Percentiles rank a stretch among this genome's conserved stretches.
Conservation (phyloP, 2,329 filamentous ascomycete species). For the Hypoxylon sp. region DNA sequence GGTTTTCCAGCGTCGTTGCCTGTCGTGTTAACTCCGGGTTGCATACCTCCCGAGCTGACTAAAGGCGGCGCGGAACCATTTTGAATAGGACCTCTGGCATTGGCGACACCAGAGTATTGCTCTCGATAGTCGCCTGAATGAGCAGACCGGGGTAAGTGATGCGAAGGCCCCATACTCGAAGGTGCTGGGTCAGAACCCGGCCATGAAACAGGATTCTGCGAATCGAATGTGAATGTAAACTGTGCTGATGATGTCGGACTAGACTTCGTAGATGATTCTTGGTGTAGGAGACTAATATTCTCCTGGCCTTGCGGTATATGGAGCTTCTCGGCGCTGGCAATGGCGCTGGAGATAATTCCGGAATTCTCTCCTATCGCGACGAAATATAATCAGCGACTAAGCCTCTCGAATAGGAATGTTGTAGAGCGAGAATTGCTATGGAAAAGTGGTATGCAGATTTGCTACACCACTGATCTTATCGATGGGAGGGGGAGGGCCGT, state of each 20-base stretch:
- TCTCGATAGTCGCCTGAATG: conserved; percentile 36
- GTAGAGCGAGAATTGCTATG: background rate
- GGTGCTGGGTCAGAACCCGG: conserved; percentile 65
- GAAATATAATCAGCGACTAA: conserved; percentile 39
- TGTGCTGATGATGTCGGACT: conserved; percentile 79
- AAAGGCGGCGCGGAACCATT: conserved; percentile 36
- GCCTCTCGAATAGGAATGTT: conserved; percentile 17
- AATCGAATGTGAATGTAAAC: conserved; percentile 97
- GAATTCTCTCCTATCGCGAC: conserved; percentile 59
- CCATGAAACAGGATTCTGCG: conserved; percentile 85
- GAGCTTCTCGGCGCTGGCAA: conserved; percentile 85
- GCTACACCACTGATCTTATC: background rate
- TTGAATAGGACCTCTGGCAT: conserved; percentile 36
- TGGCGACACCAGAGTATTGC: conserved; percentile 30
- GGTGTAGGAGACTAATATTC: conserved; percentile 82
- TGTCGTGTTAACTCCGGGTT: conserved; percentile 36
- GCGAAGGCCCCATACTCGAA: conserved; percentile 50
- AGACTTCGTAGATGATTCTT: conserved; percentile 71
- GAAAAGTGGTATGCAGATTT: conserved; percentile 7
- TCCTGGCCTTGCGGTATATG: conserved; percentile 76
- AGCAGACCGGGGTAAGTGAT: conserved; percentile 43
- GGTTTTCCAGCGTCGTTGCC: conserved; percentile 55
- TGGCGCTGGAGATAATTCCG: conserved; percentile 92
- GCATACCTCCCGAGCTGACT: conserved; percentile 32
- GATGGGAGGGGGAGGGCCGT: conserved; percentile 7